These are phyloP conservation scores for Cinnamomum chago DNA, from an alignment of 164 flowering plant genomes.

Conservation along the genomic window DNA sequence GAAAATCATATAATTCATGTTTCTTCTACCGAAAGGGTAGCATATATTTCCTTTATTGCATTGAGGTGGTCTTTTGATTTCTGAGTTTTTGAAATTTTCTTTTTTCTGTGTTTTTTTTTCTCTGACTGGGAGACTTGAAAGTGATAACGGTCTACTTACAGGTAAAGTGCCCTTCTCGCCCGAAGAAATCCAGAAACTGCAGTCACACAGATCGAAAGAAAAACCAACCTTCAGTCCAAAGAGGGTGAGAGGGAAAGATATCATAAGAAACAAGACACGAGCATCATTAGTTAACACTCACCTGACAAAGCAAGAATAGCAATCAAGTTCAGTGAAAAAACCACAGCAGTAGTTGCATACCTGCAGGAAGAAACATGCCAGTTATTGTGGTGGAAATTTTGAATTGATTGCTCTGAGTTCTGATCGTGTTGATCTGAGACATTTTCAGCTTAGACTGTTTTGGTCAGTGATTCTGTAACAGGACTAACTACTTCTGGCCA, in stretches of 20 bases:
- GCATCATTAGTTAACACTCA: constrained; percentile 13
- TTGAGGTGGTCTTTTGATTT: neutral
- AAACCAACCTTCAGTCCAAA: neutral
- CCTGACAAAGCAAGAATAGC: constrained; percentile 57
- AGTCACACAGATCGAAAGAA: neutral
- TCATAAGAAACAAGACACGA: neutral
- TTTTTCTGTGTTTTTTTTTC: neutral
- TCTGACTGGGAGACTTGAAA: neutral
- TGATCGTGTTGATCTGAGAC: neutral
- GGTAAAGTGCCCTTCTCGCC: constrained; percentile 23
- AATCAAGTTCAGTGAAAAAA: constrained; percentile 43
- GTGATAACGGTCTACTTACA: constrained; percentile 37
- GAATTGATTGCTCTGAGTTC: neutral
- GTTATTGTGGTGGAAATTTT: neutral
- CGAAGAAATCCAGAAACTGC: constrained; percentile 57
- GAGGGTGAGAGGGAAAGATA: neutral
- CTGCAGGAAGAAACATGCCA: constrained; percentile 34
- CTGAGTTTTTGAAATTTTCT: neutral
- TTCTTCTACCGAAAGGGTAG: neutral
- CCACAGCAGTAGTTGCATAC: constrained; percentile 40
- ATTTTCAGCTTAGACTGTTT: no score
- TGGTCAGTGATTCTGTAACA: neutral
- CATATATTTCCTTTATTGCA: neutral
- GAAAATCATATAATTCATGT: neutral
- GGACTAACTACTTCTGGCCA: neutral